These are phyloP conservation scores for Melanogaster broomeanus DNA, from an alignment of 768 basidiomycete genomes.

Conservation along the genomic window DNA sequence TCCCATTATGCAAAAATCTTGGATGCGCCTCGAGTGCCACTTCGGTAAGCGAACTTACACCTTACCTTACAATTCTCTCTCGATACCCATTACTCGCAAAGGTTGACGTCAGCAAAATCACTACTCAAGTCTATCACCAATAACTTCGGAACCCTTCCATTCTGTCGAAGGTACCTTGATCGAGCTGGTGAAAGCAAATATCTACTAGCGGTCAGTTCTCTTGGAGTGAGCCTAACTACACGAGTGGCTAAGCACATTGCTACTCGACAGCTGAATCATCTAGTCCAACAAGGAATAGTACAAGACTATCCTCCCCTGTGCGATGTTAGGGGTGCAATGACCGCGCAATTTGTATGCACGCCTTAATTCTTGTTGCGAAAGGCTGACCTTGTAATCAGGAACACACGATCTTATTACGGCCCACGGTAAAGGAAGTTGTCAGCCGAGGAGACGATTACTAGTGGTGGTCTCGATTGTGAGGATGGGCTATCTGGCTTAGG, in stretches of 20 bases:
- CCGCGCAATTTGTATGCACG: conserved; percentile 81
- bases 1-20: conserved; percentile 86
- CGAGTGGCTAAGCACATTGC: not conserved
- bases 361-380: not conserved
- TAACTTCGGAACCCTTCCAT: conserved; percentile 94
- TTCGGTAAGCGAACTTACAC: conserved; percentile 54
- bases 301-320: conserved; percentile 91
- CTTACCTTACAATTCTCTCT: not conserved
- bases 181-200: conserved; percentile 92
- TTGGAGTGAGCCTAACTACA: not conserved
- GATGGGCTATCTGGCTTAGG: too few relatives aligned
- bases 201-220: conserved; percentile 71
- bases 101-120: conserved; percentile 82
- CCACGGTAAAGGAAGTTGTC: conserved; percentile 83
- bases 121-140: conserved; percentile 86
- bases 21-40: conserved; percentile 69
- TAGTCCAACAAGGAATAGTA: conserved; percentile 87
- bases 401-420: conserved; percentile 82
- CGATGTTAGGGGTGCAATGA: conserved; percentile 86
- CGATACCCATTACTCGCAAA: conserved; percentile 30
- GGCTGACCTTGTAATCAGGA: conserved; percentile 49
- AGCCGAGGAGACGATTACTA: conserved; percentile 85
- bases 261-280: conserved; percentile 72
- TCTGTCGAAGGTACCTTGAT: conserved; percentile 94
- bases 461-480: conserved; percentile 14